A percentile compares a stretch with the other conserved stretches of the same genome.
These are phyloP conservation scores for Ambrosiella xylebori DNA, from an alignment of 2,329 filamentous ascomycete species.

Conservation along the genomic window DNA sequence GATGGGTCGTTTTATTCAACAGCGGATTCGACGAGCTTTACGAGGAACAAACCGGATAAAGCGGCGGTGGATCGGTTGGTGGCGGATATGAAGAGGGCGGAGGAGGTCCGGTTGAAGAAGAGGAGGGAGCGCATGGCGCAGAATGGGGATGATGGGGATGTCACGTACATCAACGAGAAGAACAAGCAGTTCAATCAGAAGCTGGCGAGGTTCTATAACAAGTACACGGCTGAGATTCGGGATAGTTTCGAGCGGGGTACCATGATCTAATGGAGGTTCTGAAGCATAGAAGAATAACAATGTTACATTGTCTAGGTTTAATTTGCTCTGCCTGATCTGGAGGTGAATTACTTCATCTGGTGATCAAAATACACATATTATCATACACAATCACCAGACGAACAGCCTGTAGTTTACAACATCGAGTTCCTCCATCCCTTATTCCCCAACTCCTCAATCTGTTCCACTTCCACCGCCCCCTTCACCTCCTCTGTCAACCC, in stretches of 20 bases:
- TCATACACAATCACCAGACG: background rate
- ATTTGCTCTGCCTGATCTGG: slow-evolving; percentile 7
- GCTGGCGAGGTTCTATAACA: slow-evolving; percentile 88
- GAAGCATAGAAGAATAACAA: background rate
- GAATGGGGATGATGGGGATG: slow-evolving; percentile 72
- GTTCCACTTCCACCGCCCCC: slow-evolving; percentile 59
- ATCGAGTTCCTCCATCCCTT: slow-evolving; percentile 82
- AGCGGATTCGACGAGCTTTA: slow-evolving; percentile 63
- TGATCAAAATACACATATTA: background rate
- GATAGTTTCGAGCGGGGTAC: slow-evolving; percentile 96
- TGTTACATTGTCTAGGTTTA: slow-evolving; percentile 1
- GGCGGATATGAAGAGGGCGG: slow-evolving; percentile 69
- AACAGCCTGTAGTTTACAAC: slow-evolving; percentile 39
- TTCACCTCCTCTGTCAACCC: slow-evolving; percentile 56
- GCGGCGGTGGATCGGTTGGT: slow-evolving; percentile 79
- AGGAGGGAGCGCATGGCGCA: slow-evolving; percentile 59
- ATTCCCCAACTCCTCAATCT: slow-evolving; percentile 67
- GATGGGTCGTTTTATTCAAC: slow-evolving; percentile 84
- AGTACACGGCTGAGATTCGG: slow-evolving; percentile 91
- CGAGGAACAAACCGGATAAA: slow-evolving; percentile 72
- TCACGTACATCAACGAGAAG: slow-evolving; percentile 99
- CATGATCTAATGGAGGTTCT: slow-evolving; percentile 49
- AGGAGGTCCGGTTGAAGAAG: slow-evolving; percentile 75
- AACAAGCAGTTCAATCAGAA: slow-evolving; percentile 99
- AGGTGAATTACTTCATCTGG: background rate